These are phyloP conservation scores for Malassezia dermatis DNA, from an alignment of 1,284 basidiomycete genomes.

Conservation along the genomic window DNA sequence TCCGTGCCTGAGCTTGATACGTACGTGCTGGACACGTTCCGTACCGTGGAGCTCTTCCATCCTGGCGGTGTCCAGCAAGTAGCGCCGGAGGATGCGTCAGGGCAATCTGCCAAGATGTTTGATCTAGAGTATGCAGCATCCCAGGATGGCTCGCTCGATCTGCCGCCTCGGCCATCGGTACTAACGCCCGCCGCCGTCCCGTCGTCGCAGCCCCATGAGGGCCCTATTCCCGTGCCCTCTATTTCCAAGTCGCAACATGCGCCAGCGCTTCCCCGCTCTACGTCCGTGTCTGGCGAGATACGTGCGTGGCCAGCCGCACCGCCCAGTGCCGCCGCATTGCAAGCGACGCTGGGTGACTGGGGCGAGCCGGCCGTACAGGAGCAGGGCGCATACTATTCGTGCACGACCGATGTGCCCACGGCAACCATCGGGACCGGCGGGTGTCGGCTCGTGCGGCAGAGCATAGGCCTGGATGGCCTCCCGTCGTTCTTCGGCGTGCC, in stretches of 20 bases:
- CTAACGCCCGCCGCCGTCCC: neutral
- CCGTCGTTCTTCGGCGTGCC: conserved; percentile 39
- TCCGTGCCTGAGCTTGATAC: conserved; percentile 50
- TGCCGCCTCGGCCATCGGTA: neutral
- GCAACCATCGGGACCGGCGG: neutral
- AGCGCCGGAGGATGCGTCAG: neutral
- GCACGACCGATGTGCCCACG: conserved; percentile 60
- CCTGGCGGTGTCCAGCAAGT: conserved; percentile 23
- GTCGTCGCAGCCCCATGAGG: neutral
- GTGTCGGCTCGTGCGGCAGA: neutral
- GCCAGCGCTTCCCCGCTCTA: neutral
- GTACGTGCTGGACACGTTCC: conserved; percentile 76
- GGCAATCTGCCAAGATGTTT: conserved; percentile 24
- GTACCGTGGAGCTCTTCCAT: conserved; percentile 56
- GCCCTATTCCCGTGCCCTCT: neutral
- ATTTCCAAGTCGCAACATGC: neutral
- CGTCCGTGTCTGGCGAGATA: neutral
- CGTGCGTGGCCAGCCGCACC: neutral
- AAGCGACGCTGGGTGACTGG: neutral
- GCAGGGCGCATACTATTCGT: conserved; percentile 67
- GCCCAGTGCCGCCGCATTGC: neutral
- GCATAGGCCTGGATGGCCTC: conserved; percentile 28
- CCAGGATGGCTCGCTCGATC: conserved; percentile 3
- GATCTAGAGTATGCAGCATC: conserved; percentile 25
- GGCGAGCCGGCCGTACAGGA: conserved; percentile 60